Base-by-base conservation (phyloP, 2,329 filamentous ascomycete genomes). In the Chalaropsis ovoidea region DNA sequence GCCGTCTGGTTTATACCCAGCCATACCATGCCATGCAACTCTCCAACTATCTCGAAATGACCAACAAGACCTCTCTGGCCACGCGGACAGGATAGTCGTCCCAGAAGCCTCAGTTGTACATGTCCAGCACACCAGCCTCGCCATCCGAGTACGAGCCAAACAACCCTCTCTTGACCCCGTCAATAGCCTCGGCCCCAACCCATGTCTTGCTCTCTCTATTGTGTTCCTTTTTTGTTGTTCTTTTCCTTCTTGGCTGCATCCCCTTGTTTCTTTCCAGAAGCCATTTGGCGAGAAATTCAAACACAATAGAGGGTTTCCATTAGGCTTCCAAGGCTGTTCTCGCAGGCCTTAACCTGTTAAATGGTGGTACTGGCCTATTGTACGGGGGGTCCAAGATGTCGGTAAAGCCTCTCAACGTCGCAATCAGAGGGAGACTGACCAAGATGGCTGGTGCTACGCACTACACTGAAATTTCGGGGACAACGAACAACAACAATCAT, bases 261-360 rank as follows among this genome's bases (percentile, higher is more conserved):
- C 52, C 52, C 24, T 35, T 56, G 52, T 56, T 31, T 39, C 8
- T n/a, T 56, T 56, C 52, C 52, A 56, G 52, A 56, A 56, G 52
- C 52, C 7, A 56, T 35, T 22, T 17, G 27, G 27, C 15, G 24
- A 56, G 24, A n/a, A 56, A 35, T 10, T 27, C 31, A 15, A 56
- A 56, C 35, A 56, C 52, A 56, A 27, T 7, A n/a, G 31, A 35
- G 24, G 24, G 24, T 35, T 56, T 56, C 52, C 17, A 35, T 31
- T 31, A 35, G 31, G 24, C 52, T 56, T 56, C 24, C 52, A 56
- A 56, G 24, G 7, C 52, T 31, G 31, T 56, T 56, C 27, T 56
- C 31, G 10, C 27, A 17, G 31, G 6, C 27, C 52, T 31, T 35
- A 56, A 56, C 52, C 52, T 56, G 52, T 35, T 56, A 24, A 24